Evolutionary conservation across 2,329 filamentous ascomycete genomes (phyloP).

Genomic region (Fusarium torulosum): DNA sequence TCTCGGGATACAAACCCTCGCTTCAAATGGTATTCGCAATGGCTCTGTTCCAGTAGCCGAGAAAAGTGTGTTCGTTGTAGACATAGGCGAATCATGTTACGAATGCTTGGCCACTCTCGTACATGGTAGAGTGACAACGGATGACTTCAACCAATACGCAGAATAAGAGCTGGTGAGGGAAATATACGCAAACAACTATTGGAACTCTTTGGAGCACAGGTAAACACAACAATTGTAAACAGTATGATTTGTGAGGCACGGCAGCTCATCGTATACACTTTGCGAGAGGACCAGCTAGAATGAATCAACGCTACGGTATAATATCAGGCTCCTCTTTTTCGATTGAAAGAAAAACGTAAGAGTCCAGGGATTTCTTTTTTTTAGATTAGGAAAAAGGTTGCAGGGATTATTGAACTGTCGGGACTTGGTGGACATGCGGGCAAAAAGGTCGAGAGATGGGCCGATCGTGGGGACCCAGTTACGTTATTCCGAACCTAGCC

Average conservation of each 20-base stretch:
- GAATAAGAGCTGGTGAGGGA: conserved; percentile 2
- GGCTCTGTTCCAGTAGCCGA: conserved; percentile 14
- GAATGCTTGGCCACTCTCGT: background rate
- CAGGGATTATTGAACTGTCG: conserved; percentile 29
- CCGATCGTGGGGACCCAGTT: conserved; percentile 35
- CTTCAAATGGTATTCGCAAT: background rate
- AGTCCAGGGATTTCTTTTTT: conserved; percentile 1
- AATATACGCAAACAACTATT: conserved; percentile 12
- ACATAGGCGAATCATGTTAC: background rate
- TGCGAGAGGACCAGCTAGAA: conserved; percentile 4
- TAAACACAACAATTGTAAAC: conserved; percentile 4
- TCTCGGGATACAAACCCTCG: background rate
- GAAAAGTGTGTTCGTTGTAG: background rate
- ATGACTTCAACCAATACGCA: background rate
- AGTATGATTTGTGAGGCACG: conserved; percentile 14
- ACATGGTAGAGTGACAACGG: background rate
- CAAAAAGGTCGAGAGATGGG: conserved; percentile 33
- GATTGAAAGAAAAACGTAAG: background rate
- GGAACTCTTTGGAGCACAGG: conserved; percentile 3
- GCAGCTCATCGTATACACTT: background rate
- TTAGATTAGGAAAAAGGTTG: conserved; percentile 17
- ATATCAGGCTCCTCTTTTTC: conserved; percentile 3
- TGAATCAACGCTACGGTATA: background rate
- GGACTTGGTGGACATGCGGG: conserved; percentile 9
- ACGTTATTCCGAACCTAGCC: background rate